These are phyloP conservation scores for Aspergillus hortae DNA, from an alignment of 2,329 filamentous ascomycete species.

Conservation along the genomic window DNA sequence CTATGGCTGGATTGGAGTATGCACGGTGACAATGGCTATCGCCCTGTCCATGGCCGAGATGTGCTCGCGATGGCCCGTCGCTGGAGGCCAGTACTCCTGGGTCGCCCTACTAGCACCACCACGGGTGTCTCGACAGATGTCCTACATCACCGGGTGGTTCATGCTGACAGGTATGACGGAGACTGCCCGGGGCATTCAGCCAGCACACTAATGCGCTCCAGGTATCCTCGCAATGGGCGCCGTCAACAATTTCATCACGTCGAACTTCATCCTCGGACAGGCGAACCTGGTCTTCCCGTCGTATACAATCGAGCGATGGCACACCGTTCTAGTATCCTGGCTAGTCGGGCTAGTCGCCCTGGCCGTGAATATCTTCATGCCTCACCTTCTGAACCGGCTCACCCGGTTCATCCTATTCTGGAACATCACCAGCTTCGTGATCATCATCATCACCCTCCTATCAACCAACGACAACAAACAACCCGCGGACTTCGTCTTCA, in stretches of 20 bases:
- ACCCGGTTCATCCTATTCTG: slow-evolving; percentile 49
- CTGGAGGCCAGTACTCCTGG: slow-evolving; percentile 55
- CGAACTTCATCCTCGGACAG: slow-evolving; percentile 54
- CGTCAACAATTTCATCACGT: slow-evolving; percentile 51
- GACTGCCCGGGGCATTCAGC: background rate
- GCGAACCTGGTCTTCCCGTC: slow-evolving; percentile 50
- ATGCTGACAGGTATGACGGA: slow-evolving; percentile 31
- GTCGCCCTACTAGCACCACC: slow-evolving; percentile 52
- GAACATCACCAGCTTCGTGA: slow-evolving; percentile 52
- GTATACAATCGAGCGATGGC: slow-evolving; percentile 54
- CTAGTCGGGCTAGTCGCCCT: slow-evolving; percentile 44
- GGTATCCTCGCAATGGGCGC: slow-evolving; percentile 46
- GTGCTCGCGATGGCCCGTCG: slow-evolving; percentile 52
- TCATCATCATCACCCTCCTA: slow-evolving; percentile 51
- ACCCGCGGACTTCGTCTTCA: slow-evolving; percentile 51
- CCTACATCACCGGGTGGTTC: slow-evolving; percentile 44
- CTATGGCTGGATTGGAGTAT: slow-evolving; percentile 54
- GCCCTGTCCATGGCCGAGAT: slow-evolving; percentile 56
- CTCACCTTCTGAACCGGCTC: slow-evolving; percentile 50
- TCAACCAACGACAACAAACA: slow-evolving; percentile 53
- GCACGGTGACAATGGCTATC: slow-evolving; percentile 46
- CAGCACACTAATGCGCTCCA: slow-evolving; percentile 20
- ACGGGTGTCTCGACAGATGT: slow-evolving; percentile 37
- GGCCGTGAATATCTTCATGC: slow-evolving; percentile 47
- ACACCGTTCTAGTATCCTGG: slow-evolving; percentile 52